phyloP scores from a whole-genome alignment of 1,284 basidiomycete species.

The Fomitopsis betulina region DNA sequence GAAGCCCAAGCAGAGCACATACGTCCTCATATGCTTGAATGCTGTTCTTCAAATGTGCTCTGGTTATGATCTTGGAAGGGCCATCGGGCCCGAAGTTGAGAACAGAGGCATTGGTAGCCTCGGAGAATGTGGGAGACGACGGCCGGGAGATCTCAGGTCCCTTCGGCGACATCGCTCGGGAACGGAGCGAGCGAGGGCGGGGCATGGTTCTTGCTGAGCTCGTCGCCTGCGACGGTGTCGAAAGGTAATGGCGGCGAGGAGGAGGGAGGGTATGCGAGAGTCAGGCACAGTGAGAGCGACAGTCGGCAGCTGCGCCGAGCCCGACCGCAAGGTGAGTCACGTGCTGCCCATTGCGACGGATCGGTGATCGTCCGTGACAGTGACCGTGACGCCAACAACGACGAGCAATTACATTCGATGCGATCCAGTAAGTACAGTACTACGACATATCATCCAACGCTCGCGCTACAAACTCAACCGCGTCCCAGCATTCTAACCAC shows the following conservation, averaged over 20 bases:
- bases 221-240: slow-evolving; percentile 1
- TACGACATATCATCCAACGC: slow-evolving; percentile 37
- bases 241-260: slow-evolving; percentile 2
- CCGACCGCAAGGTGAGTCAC: neutral
- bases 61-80: slow-evolving; percentile 78
- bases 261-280: neutral
- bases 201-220: slow-evolving; percentile 40
- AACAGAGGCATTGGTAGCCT: slow-evolving; percentile 70
- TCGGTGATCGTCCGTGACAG: neutral
- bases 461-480: slow-evolving; percentile 20
- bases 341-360: neutral
- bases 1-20: slow-evolving; percentile 20
- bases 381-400: too few species aligned
- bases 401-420: neutral
- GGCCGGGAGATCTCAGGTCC: slow-evolving; percentile 47
- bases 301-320: neutral
- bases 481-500: slow-evolving; percentile 22
- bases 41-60: slow-evolving; percentile 74
- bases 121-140: slow-evolving; percentile 81
- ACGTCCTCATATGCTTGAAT: slow-evolving; percentile 80
- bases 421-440: neutral
- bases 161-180: slow-evolving; percentile 43
- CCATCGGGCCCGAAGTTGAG: slow-evolving; percentile 69
- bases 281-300: neutral
- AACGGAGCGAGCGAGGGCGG: slow-evolving; percentile 56